Evolutionary conservation across 2,329 filamentous ascomycete genomes (phyloP).

Genomic region (Dothideomycetes sp.): DNA sequence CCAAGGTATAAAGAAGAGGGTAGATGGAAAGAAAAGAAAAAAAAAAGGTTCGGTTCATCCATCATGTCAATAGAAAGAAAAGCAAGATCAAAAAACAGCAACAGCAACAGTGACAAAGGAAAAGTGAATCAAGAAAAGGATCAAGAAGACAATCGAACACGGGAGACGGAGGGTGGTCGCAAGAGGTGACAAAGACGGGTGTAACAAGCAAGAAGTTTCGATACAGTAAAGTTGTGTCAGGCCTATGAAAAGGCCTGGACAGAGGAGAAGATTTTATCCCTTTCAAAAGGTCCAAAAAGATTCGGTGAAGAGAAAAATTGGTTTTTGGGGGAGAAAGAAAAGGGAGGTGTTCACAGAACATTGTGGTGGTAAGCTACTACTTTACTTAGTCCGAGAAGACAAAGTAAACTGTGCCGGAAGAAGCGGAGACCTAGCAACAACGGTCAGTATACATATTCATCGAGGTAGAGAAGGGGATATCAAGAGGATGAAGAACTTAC

Average conservation of each 20-base stretch:
- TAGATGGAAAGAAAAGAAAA: neutral
- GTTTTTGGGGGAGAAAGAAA: neutral
- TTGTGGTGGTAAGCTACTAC: neutral
- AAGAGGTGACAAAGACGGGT: constrained; percentile 1
- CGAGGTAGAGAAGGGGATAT: neutral
- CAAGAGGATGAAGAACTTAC: constrained; percentile 46
- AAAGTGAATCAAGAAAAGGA: too few relatives aligned
- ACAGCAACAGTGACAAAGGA: too few relatives aligned
- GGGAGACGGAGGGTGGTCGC: neutral
- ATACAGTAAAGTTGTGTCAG: too few relatives aligned
- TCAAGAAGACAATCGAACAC: too few relatives aligned
- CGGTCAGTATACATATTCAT: constrained; percentile 15
- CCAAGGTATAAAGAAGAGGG: neutral
- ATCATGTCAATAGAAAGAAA: too few relatives aligned
- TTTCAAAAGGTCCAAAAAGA: neutral
- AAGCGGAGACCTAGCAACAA: constrained; percentile 38
- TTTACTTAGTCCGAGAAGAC: constrained; percentile 28
- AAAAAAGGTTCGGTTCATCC: neutral
- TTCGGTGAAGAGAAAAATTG: neutral
- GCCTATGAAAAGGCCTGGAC: too few relatives aligned
- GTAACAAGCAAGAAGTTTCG: neutral
- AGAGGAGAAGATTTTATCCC: neutral
- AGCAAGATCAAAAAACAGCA: too few relatives aligned
- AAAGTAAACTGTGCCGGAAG: constrained; percentile 42
- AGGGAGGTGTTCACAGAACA: neutral